phyloP scores from a whole-genome alignment of 2,329 filamentous ascomycete species.

The Pseudogymnoascus sp. region DNA sequence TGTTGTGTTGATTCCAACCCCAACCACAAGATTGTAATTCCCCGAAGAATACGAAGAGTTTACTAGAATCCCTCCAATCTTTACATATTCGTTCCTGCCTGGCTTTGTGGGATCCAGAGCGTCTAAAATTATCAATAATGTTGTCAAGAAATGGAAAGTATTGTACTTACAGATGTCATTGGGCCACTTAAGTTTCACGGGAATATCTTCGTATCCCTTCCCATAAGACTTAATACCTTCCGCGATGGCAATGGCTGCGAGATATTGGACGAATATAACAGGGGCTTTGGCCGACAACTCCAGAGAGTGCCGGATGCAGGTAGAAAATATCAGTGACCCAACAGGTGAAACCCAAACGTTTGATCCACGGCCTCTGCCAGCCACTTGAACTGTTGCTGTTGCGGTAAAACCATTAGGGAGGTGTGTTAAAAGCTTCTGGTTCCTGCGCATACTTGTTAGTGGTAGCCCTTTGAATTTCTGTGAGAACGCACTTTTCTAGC shows the following conservation, averaged over 20 bases:
- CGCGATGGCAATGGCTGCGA: slow-evolving; percentile 80
- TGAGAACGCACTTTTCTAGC: slow-evolving; percentile 64
- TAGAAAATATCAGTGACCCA: slow-evolving; percentile 81
- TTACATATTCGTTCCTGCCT: slow-evolving; percentile 56
- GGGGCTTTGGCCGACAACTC: slow-evolving; percentile 65
- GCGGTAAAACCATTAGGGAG: slow-evolving; percentile 83
- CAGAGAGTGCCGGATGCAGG: slow-evolving; percentile 75
- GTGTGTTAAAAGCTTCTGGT: slow-evolving; percentile 65
- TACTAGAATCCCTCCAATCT: slow-evolving; percentile 88
- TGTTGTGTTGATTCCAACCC: slow-evolving; percentile 77
- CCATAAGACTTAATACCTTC: slow-evolving; percentile 77
- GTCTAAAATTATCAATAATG: slow-evolving; percentile 35
- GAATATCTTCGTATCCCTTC: slow-evolving; percentile 63
- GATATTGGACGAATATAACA: slow-evolving; percentile 89
- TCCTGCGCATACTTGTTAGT: slow-evolving; percentile 42
- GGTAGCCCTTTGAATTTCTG: slow-evolving; percentile 2
- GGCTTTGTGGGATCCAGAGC: slow-evolving; percentile 56
- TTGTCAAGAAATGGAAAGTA: not conserved
- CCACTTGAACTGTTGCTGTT: slow-evolving; percentile 79
- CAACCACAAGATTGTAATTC: slow-evolving; percentile 77
- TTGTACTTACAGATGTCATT: slow-evolving; percentile 73
- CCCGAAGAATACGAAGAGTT: slow-evolving; percentile 75
- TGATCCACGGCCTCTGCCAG: slow-evolving; percentile 77
- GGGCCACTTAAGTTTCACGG: slow-evolving; percentile 91
- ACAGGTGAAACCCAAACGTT: slow-evolving; percentile 95